A percentile compares a stretch with the other conserved stretches of the same genome.
These are phyloP conservation scores for Monosporascus sp. DNA, from an alignment of 2,329 filamentous ascomycete species.

Conservation along the genomic window DNA sequence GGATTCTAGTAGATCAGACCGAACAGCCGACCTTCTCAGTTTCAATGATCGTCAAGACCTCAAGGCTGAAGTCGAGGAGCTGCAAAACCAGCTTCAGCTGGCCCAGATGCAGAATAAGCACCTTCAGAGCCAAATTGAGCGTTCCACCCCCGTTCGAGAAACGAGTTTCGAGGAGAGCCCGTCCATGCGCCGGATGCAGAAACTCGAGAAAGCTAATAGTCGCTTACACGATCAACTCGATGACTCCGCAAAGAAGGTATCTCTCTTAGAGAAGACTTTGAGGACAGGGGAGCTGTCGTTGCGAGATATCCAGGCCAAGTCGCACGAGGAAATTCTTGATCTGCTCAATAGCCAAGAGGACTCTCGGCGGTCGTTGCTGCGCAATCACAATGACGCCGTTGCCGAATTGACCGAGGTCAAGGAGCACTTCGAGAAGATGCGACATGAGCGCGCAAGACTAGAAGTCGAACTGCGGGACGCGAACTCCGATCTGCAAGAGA, in stretches of 20 bases:
- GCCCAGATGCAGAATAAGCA: slow-evolving; percentile 94
- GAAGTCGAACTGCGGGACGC: slow-evolving; percentile 86
- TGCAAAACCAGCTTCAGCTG: slow-evolving; percentile 91
- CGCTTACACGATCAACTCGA: slow-evolving; percentile 91
- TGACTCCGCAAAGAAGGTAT: slow-evolving; percentile 89
- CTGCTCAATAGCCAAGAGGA: slow-evolving; percentile 91
- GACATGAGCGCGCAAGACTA: slow-evolving; percentile 69
- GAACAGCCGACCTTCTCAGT: slow-evolving; percentile 74
- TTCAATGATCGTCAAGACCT: slow-evolving; percentile 88
- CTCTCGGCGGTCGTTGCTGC: slow-evolving; percentile 72
- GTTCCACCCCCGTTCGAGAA: slow-evolving; percentile 56
- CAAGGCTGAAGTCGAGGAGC: slow-evolving; percentile 81
- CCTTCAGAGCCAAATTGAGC: slow-evolving; percentile 79
- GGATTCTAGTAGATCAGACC: slow-evolving; percentile 79
- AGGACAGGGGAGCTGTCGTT: slow-evolving; percentile 82
- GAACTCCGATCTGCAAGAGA: slow-evolving; percentile 76
- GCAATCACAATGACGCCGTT: slow-evolving; percentile 79
- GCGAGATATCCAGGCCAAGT: slow-evolving; percentile 86
- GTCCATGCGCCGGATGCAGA: slow-evolving; percentile 74
- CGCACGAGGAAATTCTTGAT: slow-evolving; percentile 90
- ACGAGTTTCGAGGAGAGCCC: slow-evolving; percentile 67
- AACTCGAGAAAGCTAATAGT: slow-evolving; percentile 87
- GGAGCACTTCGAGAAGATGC: slow-evolving; percentile 78
- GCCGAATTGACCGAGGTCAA: slow-evolving; percentile 84
- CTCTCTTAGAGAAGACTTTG: slow-evolving; percentile 79